Conservation (phyloP, 164 flowering plant species). For the Stephania yunnanensis region DNA sequence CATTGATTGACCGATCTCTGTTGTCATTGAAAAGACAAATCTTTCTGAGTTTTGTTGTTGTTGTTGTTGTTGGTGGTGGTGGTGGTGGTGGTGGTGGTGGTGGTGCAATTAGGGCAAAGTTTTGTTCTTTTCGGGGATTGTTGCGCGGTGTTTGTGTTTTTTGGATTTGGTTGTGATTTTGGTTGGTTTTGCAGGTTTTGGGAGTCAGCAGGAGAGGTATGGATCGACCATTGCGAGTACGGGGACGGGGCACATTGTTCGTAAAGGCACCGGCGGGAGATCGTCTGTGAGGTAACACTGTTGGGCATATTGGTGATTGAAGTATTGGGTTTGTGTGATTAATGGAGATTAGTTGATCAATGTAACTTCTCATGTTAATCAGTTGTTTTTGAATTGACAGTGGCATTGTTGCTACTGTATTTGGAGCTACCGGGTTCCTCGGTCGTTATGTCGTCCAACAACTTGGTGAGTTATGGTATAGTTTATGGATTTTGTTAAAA, state of each 20-base stretch:
- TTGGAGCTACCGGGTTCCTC: constrained; percentile 97
- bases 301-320: background rate
- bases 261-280: constrained; percentile 99
- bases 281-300: constrained; percentile 84
- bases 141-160: background rate
- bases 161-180: background rate
- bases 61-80: no score
- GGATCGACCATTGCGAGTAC: constrained; percentile 55
- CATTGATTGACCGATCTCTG: background rate
- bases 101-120: no score
- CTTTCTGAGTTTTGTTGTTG: background rate
- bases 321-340: background rate
- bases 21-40: background rate
- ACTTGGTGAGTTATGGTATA: constrained; percentile 57
- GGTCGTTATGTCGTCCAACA: constrained; percentile 97
- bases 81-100: no score
- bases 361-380: background rate
- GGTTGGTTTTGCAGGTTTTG: constrained; percentile 40
- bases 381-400: constrained; percentile 34
- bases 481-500: background rate
- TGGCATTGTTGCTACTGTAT: constrained; percentile 92
- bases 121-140: background rate
- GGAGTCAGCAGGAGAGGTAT: constrained; percentile 47
- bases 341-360: no score
- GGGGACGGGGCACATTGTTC: constrained; percentile 70